Evolutionary conservation across 306 rosid species (phyloP).

Genomic region (Gillenia trifoliata): DNA sequence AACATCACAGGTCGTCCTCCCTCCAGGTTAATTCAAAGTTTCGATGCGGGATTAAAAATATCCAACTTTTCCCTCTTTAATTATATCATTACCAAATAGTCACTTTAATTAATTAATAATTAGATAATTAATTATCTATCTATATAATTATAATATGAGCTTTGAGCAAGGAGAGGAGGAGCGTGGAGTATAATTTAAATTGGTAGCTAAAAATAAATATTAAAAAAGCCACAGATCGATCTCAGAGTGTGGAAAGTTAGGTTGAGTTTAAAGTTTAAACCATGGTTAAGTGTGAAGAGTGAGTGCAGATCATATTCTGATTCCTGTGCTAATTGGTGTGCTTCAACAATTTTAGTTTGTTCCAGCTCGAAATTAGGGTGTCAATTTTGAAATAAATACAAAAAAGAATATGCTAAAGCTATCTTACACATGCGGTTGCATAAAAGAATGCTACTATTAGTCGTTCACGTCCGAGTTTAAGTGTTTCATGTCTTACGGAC

Average conservation of each 20-base stretch:
- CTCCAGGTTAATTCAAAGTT: not conserved
- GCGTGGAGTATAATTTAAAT: not conserved
- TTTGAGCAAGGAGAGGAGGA: not conserved
- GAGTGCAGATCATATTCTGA: conserved; percentile 9
- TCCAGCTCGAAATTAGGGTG: conserved; percentile 8
- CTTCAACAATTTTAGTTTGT: conserved; percentile 1
- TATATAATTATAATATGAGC: not conserved
- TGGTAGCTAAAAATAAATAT: not conserved
- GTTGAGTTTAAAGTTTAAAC: not conserved
- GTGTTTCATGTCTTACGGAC: too few species aligned
- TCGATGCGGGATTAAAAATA: conserved; percentile 2
- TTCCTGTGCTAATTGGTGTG: conserved; percentile 1
- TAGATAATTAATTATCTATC: not conserved
- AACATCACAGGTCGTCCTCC: conserved; percentile 3
- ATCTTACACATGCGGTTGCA: not conserved
- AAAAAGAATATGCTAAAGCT: not conserved
- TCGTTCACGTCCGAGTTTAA: too few species aligned
- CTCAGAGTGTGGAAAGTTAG: not conserved
- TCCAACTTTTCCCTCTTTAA: not conserved
- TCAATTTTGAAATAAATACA: not conserved
- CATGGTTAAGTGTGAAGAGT: not conserved
- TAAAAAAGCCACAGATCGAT: not conserved
- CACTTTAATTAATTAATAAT: not conserved
- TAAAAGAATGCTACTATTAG: not conserved
- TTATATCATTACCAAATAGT: conserved; percentile 1